Percentiles rank a stretch among this genome's conserved stretches.
Conservation (phyloP, 31 red algal species). For the Endocladia muricata region DNA sequence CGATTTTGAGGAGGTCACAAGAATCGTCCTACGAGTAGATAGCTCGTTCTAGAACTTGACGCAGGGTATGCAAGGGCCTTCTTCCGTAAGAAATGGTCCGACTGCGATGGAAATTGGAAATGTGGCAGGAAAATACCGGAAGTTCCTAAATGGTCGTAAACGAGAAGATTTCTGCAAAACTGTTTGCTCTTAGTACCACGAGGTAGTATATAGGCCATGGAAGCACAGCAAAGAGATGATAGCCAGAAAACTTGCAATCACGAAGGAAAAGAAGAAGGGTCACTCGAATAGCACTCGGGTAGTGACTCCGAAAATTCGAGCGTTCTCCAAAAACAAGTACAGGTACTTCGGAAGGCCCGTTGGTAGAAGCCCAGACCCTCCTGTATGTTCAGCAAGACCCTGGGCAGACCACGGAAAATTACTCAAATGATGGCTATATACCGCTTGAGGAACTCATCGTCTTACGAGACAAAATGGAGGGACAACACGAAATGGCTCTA, state of each 20-base stretch:
- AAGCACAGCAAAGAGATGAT: background rate
- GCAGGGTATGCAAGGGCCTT: background rate
- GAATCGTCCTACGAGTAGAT: constrained; percentile 10
- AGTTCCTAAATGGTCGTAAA: background rate
- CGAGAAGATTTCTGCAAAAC: background rate
- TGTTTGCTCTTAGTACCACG: background rate
- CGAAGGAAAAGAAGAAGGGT: background rate
- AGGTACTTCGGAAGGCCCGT: constrained; percentile 7
- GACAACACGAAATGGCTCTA: background rate
- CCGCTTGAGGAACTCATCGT: constrained; percentile 13
- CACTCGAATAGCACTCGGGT: background rate
- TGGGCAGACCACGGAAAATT: background rate
- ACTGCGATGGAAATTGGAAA: constrained; percentile 17
- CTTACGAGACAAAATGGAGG: constrained; percentile 4
- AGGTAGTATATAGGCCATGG: constrained; percentile 2
- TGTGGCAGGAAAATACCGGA: background rate
- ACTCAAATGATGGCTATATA: constrained; percentile 16
- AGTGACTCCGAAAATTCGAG: constrained; percentile 36
- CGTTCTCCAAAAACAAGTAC: constrained; percentile 2
- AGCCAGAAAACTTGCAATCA: background rate
- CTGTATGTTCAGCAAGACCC: background rate
- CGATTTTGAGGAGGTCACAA: constrained; percentile 1
- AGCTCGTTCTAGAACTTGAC: background rate
- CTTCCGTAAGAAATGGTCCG: background rate
- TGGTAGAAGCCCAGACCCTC: background rate